Evolutionary conservation across 179 eudicot genomes (phyloP).

Genomic region (Heliamphora pulchella): DNA sequence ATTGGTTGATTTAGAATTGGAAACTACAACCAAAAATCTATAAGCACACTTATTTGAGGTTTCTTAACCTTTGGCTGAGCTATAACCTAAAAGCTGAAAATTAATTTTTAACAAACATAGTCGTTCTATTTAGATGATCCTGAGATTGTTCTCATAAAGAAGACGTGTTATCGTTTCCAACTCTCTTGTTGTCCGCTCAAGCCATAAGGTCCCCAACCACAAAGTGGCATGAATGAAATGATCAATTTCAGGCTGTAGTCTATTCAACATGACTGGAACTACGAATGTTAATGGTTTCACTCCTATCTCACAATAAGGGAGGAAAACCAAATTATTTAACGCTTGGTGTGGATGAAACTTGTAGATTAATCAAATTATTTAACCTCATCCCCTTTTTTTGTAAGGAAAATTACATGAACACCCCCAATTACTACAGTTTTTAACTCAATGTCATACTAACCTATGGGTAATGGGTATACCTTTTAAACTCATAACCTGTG

Average conservation of each 20-base stretch:
- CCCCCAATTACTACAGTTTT: not conserved
- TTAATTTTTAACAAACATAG: not conserved
- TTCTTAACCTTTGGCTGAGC: no score
- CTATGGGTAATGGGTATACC: not conserved
- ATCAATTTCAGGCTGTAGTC: not conserved
- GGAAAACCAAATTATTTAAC: not conserved
- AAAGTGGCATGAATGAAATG: not conserved
- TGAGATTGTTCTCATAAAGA: not conserved
- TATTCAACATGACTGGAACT: not conserved
- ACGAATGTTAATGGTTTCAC: not conserved
- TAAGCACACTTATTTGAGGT: no score
- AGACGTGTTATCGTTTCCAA: not conserved
- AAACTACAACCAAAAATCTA: no score
- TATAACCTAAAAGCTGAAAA: no score
- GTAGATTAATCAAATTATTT: not conserved
- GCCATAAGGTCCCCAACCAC: not conserved
- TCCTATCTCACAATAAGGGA: not conserved
- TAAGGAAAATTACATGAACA: not conserved
- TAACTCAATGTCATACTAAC: no score
- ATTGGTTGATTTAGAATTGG: no score
- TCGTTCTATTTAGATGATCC: not conserved
- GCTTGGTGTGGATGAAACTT: conserved; percentile 1
- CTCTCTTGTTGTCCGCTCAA: not conserved
- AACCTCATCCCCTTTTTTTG: not conserved
- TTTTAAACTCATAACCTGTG: not conserved